phyloP scores from a whole-genome alignment of 768 basidiomycete genomes.

The Tylopilus vinaceipallidus region DNA sequence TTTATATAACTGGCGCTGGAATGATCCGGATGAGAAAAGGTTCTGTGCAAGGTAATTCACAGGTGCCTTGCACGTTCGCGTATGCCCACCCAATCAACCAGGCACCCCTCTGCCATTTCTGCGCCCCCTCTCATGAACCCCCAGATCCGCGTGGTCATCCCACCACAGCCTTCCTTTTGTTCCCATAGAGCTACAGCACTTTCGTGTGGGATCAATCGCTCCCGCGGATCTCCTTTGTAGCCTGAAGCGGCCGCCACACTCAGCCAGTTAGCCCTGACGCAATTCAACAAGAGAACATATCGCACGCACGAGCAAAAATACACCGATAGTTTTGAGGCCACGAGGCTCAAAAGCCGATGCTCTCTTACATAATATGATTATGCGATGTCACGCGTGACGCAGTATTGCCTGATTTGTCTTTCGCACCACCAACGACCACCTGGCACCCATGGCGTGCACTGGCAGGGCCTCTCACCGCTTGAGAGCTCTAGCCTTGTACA shows the following conservation, averaged over 20 bases:
- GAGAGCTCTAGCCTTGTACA: constrained; percentile 73
- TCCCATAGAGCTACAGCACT: background rate
- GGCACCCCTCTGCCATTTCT: background rate
- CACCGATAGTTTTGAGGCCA: no score
- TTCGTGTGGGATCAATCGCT: background rate
- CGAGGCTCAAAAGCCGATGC: no score
- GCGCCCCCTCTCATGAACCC: background rate
- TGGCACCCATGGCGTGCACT: no score
- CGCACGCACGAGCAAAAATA: background rate
- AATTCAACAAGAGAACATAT: background rate
- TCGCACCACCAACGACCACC: no score
- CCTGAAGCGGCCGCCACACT: background rate
- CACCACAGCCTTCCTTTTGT: background rate
- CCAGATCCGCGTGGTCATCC: background rate
- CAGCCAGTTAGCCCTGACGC: background rate
- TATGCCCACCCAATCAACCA: constrained; percentile 9
- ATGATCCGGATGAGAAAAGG: background rate
- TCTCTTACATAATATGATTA: no score
- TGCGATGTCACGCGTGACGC: background rate
- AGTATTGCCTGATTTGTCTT: constrained; percentile 3
- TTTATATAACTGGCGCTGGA: no score
- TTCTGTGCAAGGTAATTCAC: background rate
- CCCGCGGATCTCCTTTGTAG: background rate
- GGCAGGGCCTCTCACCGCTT: constrained; percentile 49
- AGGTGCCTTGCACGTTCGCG: constrained; percentile 34